Conservation (phyloP, 2,329 filamentous ascomycete species). For the Trichoderma polysporum region DNA sequence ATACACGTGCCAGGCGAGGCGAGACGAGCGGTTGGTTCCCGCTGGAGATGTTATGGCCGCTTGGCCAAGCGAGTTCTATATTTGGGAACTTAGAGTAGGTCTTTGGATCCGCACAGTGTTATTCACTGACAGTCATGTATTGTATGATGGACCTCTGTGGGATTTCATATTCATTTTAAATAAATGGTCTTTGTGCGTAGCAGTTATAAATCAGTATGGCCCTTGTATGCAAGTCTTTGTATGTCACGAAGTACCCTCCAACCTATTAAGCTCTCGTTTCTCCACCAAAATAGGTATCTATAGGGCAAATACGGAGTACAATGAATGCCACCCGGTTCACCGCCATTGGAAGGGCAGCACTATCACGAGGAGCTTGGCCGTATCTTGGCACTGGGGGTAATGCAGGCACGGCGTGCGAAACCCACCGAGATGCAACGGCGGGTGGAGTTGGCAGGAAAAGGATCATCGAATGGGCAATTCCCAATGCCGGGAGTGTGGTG, state of each 20-base stretch:
- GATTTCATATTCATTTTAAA: background rate
- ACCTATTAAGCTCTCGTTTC: too few relatives aligned
- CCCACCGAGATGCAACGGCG: background rate
- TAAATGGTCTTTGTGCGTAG: background rate
- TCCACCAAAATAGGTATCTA: background rate
- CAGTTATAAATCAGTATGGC: too few relatives aligned
- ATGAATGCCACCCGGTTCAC: background rate
- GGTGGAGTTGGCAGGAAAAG: background rate
- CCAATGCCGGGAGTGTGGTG: background rate
- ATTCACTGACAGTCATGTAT: background rate
- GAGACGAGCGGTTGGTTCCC: background rate
- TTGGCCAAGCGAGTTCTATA: background rate
- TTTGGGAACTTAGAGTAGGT: background rate
- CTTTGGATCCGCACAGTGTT: background rate
- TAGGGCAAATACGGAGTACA: background rate
- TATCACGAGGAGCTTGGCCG: background rate
- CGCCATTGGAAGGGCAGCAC: background rate
- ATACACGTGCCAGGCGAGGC: background rate
- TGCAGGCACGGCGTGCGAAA: slow-evolving; percentile 3
- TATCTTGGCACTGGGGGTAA: slow-evolving; percentile 5
- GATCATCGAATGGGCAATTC: background rate
- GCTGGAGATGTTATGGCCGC: background rate
- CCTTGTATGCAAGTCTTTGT: too few relatives aligned
- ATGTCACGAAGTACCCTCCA: too few relatives aligned
- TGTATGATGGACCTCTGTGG: background rate